Base-by-base conservation (phyloP, 768 basidiomycete genomes). In the Cantharellus anzutake region DNA sequence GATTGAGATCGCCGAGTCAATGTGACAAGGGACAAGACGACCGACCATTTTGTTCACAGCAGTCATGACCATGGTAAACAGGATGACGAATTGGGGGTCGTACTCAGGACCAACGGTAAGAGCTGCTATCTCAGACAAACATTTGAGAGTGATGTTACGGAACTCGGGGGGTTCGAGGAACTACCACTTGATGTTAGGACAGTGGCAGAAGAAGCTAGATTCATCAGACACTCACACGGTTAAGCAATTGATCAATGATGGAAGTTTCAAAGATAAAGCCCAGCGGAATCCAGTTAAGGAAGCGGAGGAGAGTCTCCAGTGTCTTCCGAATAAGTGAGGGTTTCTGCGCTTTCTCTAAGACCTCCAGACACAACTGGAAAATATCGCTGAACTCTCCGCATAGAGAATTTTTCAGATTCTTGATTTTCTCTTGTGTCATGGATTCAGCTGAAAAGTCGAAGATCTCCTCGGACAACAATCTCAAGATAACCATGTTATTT, bases 401-500 rank as follows among this genome's bases (percentile, higher is more conserved):
- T 89, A 99, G 97, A 67, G 92, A 89, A 67, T 93, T 90, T 75
- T 99, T 99, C 59, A 99, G 75, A 65, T 89, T 86, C 73, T 96
- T 97, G 65, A 91, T 93, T 75, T 94, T 98, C 5, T 84, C 84
- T 71, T 96, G 92, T 0, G 93, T 97, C 91, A 99, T 86, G 71
- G 94, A 90, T 66, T 99, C 96, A 2, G 96, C 91, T 2, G 92
- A 96, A 71, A 85, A 99, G 71, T 99, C 96, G 68, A 99, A 99
- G 61, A 99, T 90, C 71, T 99, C 96, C 68, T 99, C 96, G 0
- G 91, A 94, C n/a, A 98, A 78, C 7, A 99, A 78, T 68, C 89
- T 88, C 65, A 98, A 78, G 69, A 99, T 98, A 70, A 91, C 80
- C 96, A 99, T 99, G 74, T 99, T 99, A 78, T 99, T 99, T 74